Evolutionary conservation across 2,329 filamentous ascomycete species (phyloP).

Genomic region (Sporothrix phasma): DNA sequence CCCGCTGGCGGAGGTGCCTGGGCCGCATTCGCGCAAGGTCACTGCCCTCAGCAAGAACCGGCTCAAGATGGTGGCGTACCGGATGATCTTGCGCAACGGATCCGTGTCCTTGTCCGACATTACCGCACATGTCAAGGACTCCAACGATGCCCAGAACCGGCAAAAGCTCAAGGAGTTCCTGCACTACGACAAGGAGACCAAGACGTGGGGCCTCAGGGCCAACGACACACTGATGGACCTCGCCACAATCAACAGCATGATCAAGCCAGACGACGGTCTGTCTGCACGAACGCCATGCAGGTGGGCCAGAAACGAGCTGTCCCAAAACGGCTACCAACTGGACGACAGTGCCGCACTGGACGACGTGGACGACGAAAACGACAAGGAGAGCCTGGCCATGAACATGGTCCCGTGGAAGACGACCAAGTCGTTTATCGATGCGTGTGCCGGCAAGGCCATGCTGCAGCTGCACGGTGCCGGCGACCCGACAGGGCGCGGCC

Average conservation of each 20-base stretch:
- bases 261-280: conserved; percentile 94
- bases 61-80: conserved; percentile 90
- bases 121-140: conserved; percentile 84
- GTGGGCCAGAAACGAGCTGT: conserved; percentile 82
- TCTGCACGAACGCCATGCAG: conserved; percentile 90
- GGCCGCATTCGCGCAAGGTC: conserved; percentile 86
- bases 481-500: conserved; percentile 84
- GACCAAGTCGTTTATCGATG: conserved; percentile 91
- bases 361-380: conserved; percentile 52
- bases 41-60: conserved; percentile 96
- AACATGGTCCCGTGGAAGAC: conserved; percentile 94
- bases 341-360: conserved; percentile 55
- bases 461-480: conserved; percentile 87
- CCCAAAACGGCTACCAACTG: conserved; percentile 76
- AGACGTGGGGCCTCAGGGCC: conserved; percentile 72
- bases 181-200: conserved; percentile 75
- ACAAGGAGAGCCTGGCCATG: conserved; percentile 66
- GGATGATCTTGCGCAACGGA: conserved; percentile 69
- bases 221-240: conserved; percentile 72
- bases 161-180: conserved; percentile 97
- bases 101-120: conserved; percentile 72
- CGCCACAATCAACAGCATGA: conserved; percentile 70
- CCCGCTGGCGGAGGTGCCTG: conserved; percentile 83
- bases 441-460: conserved; percentile 93
- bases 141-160: conserved; percentile 88